Evolutionary conservation across 2,329 filamentous ascomycete species (phyloP).

Genomic region (Aureobasidium sp.): DNA sequence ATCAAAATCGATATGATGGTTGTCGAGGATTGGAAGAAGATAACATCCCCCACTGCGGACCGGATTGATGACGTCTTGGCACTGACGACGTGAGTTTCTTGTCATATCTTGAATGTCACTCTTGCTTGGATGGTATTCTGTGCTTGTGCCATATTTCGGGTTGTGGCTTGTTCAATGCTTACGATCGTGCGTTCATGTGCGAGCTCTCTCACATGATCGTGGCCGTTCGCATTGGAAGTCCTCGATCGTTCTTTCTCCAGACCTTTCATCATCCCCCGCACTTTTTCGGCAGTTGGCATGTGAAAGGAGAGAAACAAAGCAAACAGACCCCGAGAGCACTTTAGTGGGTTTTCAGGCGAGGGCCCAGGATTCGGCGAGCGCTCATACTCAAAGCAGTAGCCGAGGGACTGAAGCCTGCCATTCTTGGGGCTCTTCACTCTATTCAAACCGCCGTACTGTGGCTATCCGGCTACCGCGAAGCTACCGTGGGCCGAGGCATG

Average conservation of each 20-base stretch:
- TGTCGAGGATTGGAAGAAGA: not conserved
- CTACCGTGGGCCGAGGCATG: constrained; percentile 13
- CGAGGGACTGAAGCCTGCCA: not conserved
- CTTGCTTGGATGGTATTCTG: too few relatives aligned
- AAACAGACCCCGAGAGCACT: not conserved
- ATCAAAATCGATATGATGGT: not conserved
- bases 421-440: not conserved
- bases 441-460: not conserved
- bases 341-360: not conserved
- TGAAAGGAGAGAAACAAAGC: constrained; percentile 9
- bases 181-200: not conserved
- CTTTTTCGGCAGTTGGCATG: constrained; percentile 7
- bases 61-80: constrained; percentile 1
- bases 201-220: constrained; percentile 1
- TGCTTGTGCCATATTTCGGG: too few relatives aligned
- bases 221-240: not conserved
- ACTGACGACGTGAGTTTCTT: not conserved
- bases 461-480: constrained; percentile 2
- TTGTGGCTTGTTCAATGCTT: too few relatives aligned
- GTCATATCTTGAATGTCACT: too few relatives aligned
- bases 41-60: not conserved
- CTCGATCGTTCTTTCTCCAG: not conserved
- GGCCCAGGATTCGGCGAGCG: not conserved
- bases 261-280: constrained; percentile 1
- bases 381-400: not conserved